Base-by-base conservation (phyloP, 768 basidiomycete species). In the Tylopilus cervinicoccineus region DNA sequence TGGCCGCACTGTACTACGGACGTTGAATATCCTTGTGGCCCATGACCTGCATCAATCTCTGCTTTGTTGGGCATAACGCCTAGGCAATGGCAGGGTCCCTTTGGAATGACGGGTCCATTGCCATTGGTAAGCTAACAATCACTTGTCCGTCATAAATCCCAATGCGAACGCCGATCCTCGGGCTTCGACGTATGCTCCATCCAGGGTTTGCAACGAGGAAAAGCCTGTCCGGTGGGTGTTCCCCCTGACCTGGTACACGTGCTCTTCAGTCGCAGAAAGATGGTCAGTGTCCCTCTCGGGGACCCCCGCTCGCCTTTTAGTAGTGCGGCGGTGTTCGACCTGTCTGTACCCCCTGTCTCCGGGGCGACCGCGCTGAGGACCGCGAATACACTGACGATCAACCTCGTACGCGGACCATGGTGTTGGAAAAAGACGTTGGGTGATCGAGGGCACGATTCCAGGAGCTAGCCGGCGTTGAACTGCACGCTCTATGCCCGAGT, bases 381-480 rank as follows among this genome's bases (percentile, higher is more conserved):
- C 87, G 86, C 62, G 84, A 87, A 66, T 88, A 86, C 62, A 72
- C 79, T 6, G 84, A 86, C 57, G 80, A 79, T 6, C 75, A 75
- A 27, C 76, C 76, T 36, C 76, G 80, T 49, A 80, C 85, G 17
- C 70, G 77, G 46, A 84, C 79, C 4, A 74, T 82, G 56, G 69
- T 73, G 5, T 64, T 87, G 17, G 82, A 84, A 59, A 81, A 83
- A 31, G 76, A 80, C 2, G 70, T 86, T 20, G 67, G 73, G 1
- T 70, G 77, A 26, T 66, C 86, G 29, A 76, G 77, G 61, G 73
- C 78, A 33, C 75, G 83, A 32, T 68, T 87, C 8, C 69, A 70
- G 40, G 80, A 83, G 59, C 65, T 81, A 24, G 80, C 80, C 80
- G 0, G 73, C 73, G 70, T 83, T 20, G 70, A 72, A 16, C 70